Evolutionary conservation across 225 moss, liverwort and hornwort genomes (phyloP), one percentile per base, ranked within the genome.

Genomic region (Bryoerythrophyllum caledonicum): DNA sequence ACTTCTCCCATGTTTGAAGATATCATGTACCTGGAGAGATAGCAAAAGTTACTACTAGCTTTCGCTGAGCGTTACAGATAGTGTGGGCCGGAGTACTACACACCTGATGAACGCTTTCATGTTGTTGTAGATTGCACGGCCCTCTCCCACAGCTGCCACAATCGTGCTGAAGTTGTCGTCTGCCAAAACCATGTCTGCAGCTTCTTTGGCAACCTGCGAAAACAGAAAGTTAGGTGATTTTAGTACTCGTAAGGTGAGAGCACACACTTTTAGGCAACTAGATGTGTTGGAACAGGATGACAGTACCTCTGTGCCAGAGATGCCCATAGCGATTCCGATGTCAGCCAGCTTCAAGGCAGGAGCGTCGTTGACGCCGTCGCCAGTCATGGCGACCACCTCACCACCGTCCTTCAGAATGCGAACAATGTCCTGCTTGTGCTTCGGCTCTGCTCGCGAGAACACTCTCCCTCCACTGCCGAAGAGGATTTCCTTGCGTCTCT

Each of bases 81-180:
- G 84, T 80, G 40, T 58, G 55, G 38, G 65, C 65, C 51, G 59
- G 10, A 76, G 30, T 60, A 49, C 28, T 46, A 71, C 64, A 77
- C 6, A 89, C 93, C 93, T 88, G 59, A 96, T 96, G 20, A 96
- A 93, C 15, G 96, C 93, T 72, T 96, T 96, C 96, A 96, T 93
- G 72, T 96, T 96, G n/a, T 91, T 91, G 70, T 93, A 96, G 58
- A 96, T 96, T 5, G 96, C 90, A 51, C 96, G 93, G 7, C 93
- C 96, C 74, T 96, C 96, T 16, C 89, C 83, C 46, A 93, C 92
- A 53, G 93, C 96, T 8, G 96, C 86, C 60, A 96, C 93, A 69
- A 96, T 96, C 74, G 96, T 96, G 62, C 91, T 89, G 75, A 96
- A 96, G 67, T 96, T 93, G 75, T 96, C 93, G 83, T 96, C 96